Base-by-base conservation (phyloP, 495 filamentous ascomycete genomes). In the Tuber brumale region DNA sequence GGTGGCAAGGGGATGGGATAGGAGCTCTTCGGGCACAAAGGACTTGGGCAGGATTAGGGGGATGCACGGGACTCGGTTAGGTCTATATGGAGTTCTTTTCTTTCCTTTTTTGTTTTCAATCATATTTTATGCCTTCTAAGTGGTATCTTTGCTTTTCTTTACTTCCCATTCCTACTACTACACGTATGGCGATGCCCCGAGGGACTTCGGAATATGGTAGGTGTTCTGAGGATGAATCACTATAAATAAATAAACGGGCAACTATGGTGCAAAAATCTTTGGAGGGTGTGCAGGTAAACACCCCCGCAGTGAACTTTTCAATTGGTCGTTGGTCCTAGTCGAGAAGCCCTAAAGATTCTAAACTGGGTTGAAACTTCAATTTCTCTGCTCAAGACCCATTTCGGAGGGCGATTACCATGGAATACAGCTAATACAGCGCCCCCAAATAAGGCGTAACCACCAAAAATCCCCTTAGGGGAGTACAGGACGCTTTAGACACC, bases 101-200 rank as follows among this genome's bases (percentile, higher is more conserved):
- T 66, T 57, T 57, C 51, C 9, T 57, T 57, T 66, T 66, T 66
- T 31, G 27, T 66, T 66, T 66, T 35, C 57, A 66, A 35, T 66
- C 57, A 66, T 66, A 66, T 66, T 66, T 27, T 66, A 66, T 66
- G 27, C 19, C 57, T 66, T 66, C 27, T 66, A 66, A 66, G 57
- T 66, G 57, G 14, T 66, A 66, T 66, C 12, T 66, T 66, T 66
- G 57, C 57, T 66, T 35, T 66, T 18, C 57, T 35, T 66, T 66
- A 35, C 57, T 35, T 14, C 57, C 31, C 57, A 35, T 66, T 66
- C 57, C 27, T 35, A 61, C 51, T 61, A 46, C 16, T 46, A 18
- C 57, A 31, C 31, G 57, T 16, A 66, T 35, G 57, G 57, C 57
- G 57, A 66, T 16, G 57, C 31, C 57, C 57, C 7, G 12, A 18